Base-by-base conservation (phyloP, 2,329 filamentous ascomycete species). In the Ploettnerulaceae sp. region DNA sequence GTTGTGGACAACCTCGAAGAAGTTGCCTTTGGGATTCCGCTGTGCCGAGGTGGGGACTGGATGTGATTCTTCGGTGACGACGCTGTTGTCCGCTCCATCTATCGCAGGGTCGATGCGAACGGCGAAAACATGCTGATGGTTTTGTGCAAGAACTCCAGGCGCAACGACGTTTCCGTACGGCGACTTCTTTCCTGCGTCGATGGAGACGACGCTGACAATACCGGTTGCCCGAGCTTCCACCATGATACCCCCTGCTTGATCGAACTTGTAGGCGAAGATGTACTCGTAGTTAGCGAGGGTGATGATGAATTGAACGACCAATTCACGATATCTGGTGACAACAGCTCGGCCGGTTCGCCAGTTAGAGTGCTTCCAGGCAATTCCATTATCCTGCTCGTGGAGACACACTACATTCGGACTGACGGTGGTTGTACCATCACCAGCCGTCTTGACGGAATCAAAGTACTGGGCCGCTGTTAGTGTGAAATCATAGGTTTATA, bases 281-380 rank as follows among this genome's bases (percentile, higher is more conserved):
- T 84, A 86, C 58, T 86, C 82, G 66, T 86, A 86, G 65, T 86
- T 86, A 20, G 77, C 76, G 2, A 85, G 72, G 0, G 81, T 86
- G 24, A 60, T 60, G 25, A 60, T 59, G 1, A 54, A 54, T 25
- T 60, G 58, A 1, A 60, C 44, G 17, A 60, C 54, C 2, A 60
- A 44, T 5, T 57, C 53, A 26, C 58, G 51, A 28, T 54, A 58
- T 9, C 57, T 46, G 3, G 53, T 49, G n/a, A 61, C 53, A 1
- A 52, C 53, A 4, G 54, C 57, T 7, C 43, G 37, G 12, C 53
- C 51, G 4, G 57, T 57, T 11, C 51, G 45, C 25, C 47, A 81
- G 65, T 86, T 84, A 5, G 81, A 83, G 64, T 86, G 82, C 60
- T 85, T 85, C 80, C 81, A 85, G 7, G 75, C 72, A 40, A 86